A percentile compares a stretch with the other conserved stretches of the same genome.
phyloP scores from a whole-genome alignment of 2,329 filamentous ascomycete genomes.

The Aquanectria penicillioides region DNA sequence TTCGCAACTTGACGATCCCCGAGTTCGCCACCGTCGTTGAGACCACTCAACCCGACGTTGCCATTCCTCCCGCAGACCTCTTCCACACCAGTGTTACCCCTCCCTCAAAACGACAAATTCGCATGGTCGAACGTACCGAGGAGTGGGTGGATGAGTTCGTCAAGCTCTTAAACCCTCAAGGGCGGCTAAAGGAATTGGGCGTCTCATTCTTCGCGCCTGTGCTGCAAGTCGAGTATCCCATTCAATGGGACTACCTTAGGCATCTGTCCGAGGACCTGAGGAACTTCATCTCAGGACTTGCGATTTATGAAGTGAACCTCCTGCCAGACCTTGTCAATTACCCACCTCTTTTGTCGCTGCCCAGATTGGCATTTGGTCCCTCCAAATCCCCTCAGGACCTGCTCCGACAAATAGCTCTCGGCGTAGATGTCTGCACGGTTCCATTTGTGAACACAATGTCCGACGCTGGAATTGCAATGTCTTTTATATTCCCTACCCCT shows the following conservation, averaged over 20 bases:
- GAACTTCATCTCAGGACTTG: slow-evolving; percentile 71
- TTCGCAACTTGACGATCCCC: slow-evolving; percentile 73
- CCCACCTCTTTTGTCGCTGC: slow-evolving; percentile 66
- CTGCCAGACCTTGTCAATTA: slow-evolving; percentile 71
- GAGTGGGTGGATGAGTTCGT: slow-evolving; percentile 81
- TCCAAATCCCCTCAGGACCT: slow-evolving; percentile 79
- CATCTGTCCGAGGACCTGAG: slow-evolving; percentile 73
- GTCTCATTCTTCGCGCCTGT: slow-evolving; percentile 71
- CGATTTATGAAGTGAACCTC: slow-evolving; percentile 79
- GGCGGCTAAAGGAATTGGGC: slow-evolving; percentile 39
- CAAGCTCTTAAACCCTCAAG: slow-evolving; percentile 41
- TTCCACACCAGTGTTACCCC: slow-evolving; percentile 58
- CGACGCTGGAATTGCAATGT: slow-evolving; percentile 85
- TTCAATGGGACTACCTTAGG: slow-evolving; percentile 84
- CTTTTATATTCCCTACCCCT: slow-evolving; percentile 75
- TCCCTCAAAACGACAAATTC: slow-evolving; percentile 77
- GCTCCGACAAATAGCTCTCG: slow-evolving; percentile 78
- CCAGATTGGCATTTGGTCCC: slow-evolving; percentile 78
- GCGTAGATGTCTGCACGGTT: slow-evolving; percentile 82
- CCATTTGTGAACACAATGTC: slow-evolving; percentile 80
- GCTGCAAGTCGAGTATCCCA: slow-evolving; percentile 77
- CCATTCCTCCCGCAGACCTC: slow-evolving; percentile 81
- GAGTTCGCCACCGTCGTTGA: slow-evolving; percentile 75
- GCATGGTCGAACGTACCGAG: slow-evolving; percentile 88
- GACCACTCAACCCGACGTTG: slow-evolving; percentile 81